Evolutionary conservation across 306 rosid species (phyloP).

Genomic region (Gastrolobium villosum): DNA sequence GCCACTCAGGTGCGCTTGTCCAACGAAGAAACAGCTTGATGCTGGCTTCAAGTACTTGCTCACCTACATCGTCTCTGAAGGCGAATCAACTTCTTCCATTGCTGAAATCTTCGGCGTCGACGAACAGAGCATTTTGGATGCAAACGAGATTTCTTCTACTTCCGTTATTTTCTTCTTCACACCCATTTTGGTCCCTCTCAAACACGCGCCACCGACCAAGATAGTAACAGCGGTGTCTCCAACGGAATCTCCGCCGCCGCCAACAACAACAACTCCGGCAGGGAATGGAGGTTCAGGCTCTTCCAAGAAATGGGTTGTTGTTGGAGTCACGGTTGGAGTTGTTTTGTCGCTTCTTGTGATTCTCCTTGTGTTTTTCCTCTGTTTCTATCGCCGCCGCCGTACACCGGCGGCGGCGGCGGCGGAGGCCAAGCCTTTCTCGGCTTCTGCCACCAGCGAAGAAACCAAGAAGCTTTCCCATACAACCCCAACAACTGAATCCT

Average conservation of each 20-base stretch:
- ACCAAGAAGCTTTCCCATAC: slow-evolving; percentile 19
- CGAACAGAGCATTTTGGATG: slow-evolving; percentile 45
- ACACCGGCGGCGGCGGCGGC: neutral
- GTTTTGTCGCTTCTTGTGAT: slow-evolving; percentile 43
- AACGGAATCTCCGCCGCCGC: slow-evolving; percentile 10
- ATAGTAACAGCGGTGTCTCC: slow-evolving; percentile 11
- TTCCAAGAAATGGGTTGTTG: slow-evolving; percentile 60
- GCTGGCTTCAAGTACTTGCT: slow-evolving; percentile 65
- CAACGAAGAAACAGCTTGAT: slow-evolving; percentile 55
- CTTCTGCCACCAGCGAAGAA: slow-evolving; percentile 2
- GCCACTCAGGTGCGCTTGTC: slow-evolving; percentile 83
- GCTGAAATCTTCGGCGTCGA: slow-evolving; percentile 55
- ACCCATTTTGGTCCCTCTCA: slow-evolving; percentile 65
- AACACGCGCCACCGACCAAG: slow-evolving; percentile 47
- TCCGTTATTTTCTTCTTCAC: slow-evolving; percentile 56
- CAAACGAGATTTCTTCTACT: slow-evolving; percentile 48
- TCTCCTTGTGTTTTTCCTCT: slow-evolving; percentile 42
- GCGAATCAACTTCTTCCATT: slow-evolving; percentile 45
- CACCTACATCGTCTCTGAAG: slow-evolving; percentile 50
- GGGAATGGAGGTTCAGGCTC: slow-evolving; percentile 31
- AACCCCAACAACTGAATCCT: slow-evolving; percentile 35
- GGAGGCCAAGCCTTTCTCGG: slow-evolving; percentile 15
- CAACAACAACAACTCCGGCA: neutral
- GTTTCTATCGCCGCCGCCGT: slow-evolving; percentile 31
- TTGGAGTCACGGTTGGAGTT: slow-evolving; percentile 63